These are phyloP conservation scores for Apiotrichum veenhuisii DNA, from an alignment of 1,284 basidiomycete species.

Conservation along the genomic window DNA sequence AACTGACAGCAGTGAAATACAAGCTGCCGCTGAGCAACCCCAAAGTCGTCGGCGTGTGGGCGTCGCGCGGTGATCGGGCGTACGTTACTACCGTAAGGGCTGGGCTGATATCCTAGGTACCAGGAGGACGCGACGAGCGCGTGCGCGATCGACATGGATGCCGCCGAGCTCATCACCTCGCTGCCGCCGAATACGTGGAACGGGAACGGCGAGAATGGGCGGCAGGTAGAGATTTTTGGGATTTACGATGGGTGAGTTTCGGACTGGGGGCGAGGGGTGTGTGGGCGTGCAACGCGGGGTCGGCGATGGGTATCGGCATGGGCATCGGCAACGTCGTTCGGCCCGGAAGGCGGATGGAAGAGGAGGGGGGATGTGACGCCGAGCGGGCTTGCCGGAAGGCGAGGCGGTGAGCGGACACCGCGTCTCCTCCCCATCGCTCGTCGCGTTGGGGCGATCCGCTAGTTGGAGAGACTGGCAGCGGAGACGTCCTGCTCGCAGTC, in stretches of 20 bases:
- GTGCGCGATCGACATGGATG: constrained; percentile 66
- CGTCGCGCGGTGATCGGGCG: constrained; percentile 70
- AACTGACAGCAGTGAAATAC: constrained; percentile 30
- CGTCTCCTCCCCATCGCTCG: too few species aligned
- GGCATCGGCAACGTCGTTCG: too few species aligned
- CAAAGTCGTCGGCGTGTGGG: constrained; percentile 65
- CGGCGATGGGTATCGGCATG: too few species aligned
- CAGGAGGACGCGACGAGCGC: constrained; percentile 83
- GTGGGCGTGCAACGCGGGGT: not conserved
- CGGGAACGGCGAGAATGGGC: constrained; percentile 46
- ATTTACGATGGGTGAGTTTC: constrained; percentile 79
- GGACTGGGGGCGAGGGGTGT: too few species aligned
- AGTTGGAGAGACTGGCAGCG: too few species aligned
- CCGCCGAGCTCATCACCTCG: constrained; percentile 66
- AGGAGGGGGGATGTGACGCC: too few species aligned
- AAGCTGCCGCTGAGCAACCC: constrained; percentile 42
- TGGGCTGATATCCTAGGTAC: constrained; percentile 49
- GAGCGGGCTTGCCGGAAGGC: too few species aligned
- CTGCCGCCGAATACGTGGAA: constrained; percentile 67
- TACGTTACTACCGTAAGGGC: constrained; percentile 38
- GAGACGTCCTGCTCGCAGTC: constrained; percentile 11
- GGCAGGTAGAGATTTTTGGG: constrained; percentile 78
- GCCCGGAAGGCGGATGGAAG: too few species aligned
- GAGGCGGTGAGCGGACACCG: too few species aligned
- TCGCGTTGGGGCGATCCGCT: too few species aligned